phyloP scores from a whole-genome alignment of 345 rosid species.

The Salix viminalis region DNA sequence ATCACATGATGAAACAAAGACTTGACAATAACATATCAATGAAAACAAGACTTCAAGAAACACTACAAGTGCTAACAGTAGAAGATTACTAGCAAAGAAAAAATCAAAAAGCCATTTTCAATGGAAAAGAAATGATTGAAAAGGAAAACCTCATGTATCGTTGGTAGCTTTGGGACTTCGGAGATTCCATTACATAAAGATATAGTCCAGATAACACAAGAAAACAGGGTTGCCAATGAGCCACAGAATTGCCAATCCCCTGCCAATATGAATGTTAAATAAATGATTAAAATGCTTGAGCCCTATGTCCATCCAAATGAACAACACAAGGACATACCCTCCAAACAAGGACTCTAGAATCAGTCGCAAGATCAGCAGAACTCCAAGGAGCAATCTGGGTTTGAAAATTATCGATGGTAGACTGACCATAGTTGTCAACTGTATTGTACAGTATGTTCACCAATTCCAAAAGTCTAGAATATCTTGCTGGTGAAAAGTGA shows the following conservation, averaged over 20 bases:
- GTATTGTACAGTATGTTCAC: slow-evolving; percentile 49
- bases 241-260: slow-evolving; percentile 95
- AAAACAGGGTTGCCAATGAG: slow-evolving; percentile 92
- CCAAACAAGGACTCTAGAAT: slow-evolving; percentile 92
- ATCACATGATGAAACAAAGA: too few relatives aligned
- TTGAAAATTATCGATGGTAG: slow-evolving; percentile 57
- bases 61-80: neutral
- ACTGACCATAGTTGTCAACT: slow-evolving; percentile 57
- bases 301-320: slow-evolving; percentile 17
- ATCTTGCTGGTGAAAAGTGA: slow-evolving; percentile 90
- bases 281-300: slow-evolving; percentile 17
- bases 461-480: slow-evolving; percentile 66
- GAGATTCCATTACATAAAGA: slow-evolving; percentile 82
- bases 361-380: slow-evolving; percentile 62
- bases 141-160: slow-evolving; percentile 73
- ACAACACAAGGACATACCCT: slow-evolving; percentile 44
- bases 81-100: neutral
- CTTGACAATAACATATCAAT: neutral
- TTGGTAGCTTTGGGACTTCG: slow-evolving; percentile 68
- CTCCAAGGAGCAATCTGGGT: slow-evolving; percentile 58
- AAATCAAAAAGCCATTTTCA: neutral
- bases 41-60: neutral
- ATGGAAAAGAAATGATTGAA: slow-evolving; percentile 12
- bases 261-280: slow-evolving; percentile 25
- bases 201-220: slow-evolving; percentile 78